Base-by-base conservation (phyloP, 108 stramenopile genomes). In the Bacterosira constricta region DNA sequence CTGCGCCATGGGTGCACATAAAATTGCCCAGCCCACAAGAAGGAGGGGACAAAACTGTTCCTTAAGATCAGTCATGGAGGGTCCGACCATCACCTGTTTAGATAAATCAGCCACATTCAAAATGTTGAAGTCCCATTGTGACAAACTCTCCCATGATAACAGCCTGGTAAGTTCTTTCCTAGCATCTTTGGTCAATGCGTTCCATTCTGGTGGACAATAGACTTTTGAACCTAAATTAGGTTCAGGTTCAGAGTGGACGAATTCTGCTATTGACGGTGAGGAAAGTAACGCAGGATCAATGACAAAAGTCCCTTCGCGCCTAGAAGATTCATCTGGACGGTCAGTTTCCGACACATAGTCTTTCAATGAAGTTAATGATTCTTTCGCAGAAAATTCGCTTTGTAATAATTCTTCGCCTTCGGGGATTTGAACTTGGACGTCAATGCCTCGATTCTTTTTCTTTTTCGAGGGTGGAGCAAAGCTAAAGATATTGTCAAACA, bases 41-140 rank as follows among this genome's bases (percentile, higher is more conserved):
- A 83, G 37, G 10, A 88, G 71, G 2, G 83, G 71, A n/a, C 77
- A 77, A 20, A 34, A 54, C 31, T 72, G 63, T n/a, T 69, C 55
- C 1, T 41, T 1, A 20, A 12, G 23, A 3, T 32, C 53, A 60
- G 15, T 39, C 42, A 10, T 51, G 23, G 25, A 53, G 41, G 7
- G 49, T 30, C 5, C 38, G 0, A 25, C 38, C 37, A 29, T 18
- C 27, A 26, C 39, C 35, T 41, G 10, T 21, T 4, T 21, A 17
- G 75, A 75, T 38, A 83, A 63, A 7, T 80, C 67, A 10, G 66
- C 52, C 10, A 89, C 65, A 13, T 84, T 73, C 21, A 89, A 83
- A 25, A 89, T 69, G 62, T 89, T 57, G 75, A 85, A 89, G 36
- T 84, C 83, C 88, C 88, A 89, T 47, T 66, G 36, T 7, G 45